Percentiles rank a stretch among this genome's conserved stretches.
Evolutionary conservation across 1,139 yeast genomes (phyloP).

Genomic region (Kodamaea sp.): DNA sequence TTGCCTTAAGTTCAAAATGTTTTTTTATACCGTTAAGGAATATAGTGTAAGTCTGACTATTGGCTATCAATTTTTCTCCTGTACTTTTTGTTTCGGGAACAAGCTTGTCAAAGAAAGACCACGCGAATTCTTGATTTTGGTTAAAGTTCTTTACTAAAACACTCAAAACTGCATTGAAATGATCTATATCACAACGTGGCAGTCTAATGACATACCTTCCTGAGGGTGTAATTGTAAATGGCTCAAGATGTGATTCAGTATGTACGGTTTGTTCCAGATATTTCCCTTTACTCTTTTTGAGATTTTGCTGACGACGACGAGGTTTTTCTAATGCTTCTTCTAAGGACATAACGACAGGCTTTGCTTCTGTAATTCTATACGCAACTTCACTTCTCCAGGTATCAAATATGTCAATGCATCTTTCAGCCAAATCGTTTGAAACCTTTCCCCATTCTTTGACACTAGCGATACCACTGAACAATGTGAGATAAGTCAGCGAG

Average conservation of each 20-base stretch:
- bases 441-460: constrained; percentile 34
- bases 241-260: constrained; percentile 6
- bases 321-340: constrained; percentile 1
- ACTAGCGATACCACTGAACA: constrained; percentile 57
- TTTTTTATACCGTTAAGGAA: constrained; percentile 36
- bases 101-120: constrained; percentile 38
- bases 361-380: background rate
- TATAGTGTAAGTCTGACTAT: constrained; percentile 39
- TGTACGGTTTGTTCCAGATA: constrained; percentile 2
- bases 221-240: constrained; percentile 4
- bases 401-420: constrained; percentile 25
- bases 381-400: constrained; percentile 10
- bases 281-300: constrained; percentile 1
- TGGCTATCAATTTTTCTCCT: constrained; percentile 21
- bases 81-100: constrained; percentile 16
- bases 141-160: constrained; percentile 32
- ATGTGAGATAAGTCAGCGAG: constrained; percentile 50
- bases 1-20: constrained; percentile 19
- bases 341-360: constrained; percentile 2
- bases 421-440: constrained; percentile 19
- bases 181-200: constrained; percentile 22
- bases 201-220: constrained; percentile 4
- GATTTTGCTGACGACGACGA: background rate
- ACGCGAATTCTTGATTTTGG: constrained; percentile 33
- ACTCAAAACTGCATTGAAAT: constrained; percentile 39